Base-by-base conservation (phyloP, 2,329 filamentous ascomycete species). In the Fusarium mexicanum region DNA sequence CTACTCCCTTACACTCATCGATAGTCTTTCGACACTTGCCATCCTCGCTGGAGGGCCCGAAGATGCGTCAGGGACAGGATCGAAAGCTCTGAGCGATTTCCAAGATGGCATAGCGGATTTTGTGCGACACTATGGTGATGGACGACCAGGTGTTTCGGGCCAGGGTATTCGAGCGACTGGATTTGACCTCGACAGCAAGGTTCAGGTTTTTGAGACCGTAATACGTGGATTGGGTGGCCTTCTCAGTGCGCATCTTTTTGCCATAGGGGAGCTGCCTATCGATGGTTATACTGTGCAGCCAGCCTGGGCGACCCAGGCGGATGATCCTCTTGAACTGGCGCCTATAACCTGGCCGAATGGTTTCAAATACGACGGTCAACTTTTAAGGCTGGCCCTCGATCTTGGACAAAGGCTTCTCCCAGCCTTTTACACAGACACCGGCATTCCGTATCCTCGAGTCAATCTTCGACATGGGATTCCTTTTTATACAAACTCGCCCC, bases 141-240 rank as follows among this genome's bases (percentile, higher is more conserved):
- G 95, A 4, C 91, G 91, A 37, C 83, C 86, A 14, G 92, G 93
- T 7, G 86, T 89, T 20, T 87, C 87, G 10, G 94, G 93, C 12
- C 87, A 90, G 79, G 96, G 96, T 8, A 86, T 88, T 65, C 88
- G 94, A 73, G 91, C 91, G 8, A 89, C 91, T 62, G 96, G 95
- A 0, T 99, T 99, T 79, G 94, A 99, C 82, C 86, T 98, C 46
- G 96, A 99, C 83, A 98, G 95, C 85, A 99, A 98, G 83, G 96
- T 99, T 5, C 96, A 99, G 84, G 94, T 99, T 44, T 99, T 99
- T 79, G 96, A 99, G 85, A 98, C 96, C 2, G 96, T 98, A 41
- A 99, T 99, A 76, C 90, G 96, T 67, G 96, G 96, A 22, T 90
- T 97, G 51, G 96, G 96, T 20, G 96, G 96, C 2, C 86, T 99